A percentile compares a stretch with the other conserved stretches of the same genome.
Conservation (phyloP, 768 basidiomycete genomes). For the Ramaria sp. region DNA sequence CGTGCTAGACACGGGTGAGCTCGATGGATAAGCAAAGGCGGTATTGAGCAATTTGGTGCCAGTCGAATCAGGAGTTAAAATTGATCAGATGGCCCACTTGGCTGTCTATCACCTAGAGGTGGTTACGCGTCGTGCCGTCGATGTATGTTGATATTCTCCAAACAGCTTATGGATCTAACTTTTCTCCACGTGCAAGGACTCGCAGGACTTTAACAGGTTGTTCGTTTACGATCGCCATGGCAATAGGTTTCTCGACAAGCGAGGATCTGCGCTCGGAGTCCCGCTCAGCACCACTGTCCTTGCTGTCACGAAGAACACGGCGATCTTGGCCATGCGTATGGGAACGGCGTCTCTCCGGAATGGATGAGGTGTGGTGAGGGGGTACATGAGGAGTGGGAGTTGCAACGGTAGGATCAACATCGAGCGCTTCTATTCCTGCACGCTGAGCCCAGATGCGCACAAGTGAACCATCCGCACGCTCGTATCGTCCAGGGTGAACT, state of each 20-base stretch:
- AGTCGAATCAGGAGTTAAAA: no score
- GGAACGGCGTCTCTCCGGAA: constrained; percentile 3
- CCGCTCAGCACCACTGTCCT: constrained; percentile 8
- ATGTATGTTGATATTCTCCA: background rate
- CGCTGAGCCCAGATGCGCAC: constrained; percentile 58
- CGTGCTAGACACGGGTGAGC: no score
- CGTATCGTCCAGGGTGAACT: background rate
- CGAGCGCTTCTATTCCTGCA: constrained; percentile 46
- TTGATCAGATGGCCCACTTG: no score
- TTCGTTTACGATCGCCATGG: constrained; percentile 72
- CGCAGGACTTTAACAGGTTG: constrained; percentile 68
- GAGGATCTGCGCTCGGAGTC: constrained; percentile 16
- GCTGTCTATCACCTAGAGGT: no score
- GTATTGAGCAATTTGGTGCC: no score
- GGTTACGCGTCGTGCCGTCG: background rate
- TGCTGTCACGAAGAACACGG: constrained; percentile 6
- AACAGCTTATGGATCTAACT: constrained; percentile 43
- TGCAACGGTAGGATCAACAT: constrained; percentile 32
- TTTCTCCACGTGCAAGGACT: constrained; percentile 77
- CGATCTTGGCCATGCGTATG: background rate
- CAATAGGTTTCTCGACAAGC: constrained; percentile 69
- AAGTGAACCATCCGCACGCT: constrained; percentile 33
- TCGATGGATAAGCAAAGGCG: no score
- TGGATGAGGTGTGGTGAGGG: background rate
- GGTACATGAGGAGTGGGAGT: constrained; percentile 6